Conservation (phyloP, 2,329 filamentous ascomycete genomes). For the Xylaria sp. region DNA sequence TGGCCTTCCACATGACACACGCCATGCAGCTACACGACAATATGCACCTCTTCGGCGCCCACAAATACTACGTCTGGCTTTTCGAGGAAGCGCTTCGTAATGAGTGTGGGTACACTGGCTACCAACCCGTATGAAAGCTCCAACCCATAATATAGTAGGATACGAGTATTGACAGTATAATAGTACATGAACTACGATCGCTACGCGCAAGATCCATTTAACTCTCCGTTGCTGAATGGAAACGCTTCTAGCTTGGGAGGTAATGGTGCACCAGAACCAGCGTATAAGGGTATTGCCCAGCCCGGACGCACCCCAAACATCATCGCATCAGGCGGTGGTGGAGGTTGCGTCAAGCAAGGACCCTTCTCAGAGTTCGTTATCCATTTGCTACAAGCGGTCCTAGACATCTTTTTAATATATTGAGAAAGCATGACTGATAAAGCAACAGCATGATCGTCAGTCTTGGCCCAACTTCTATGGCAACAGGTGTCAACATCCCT, state of each 20-base stretch:
- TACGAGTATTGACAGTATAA: slow-evolving; percentile 17
- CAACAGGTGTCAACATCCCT: slow-evolving; percentile 45
- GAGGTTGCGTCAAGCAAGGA: slow-evolving; percentile 63
- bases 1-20: slow-evolving; percentile 46
- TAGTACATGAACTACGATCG: slow-evolving; percentile 64
- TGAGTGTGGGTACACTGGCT: slow-evolving; percentile 49
- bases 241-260: slow-evolving; percentile 61
- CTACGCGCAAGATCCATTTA: slow-evolving; percentile 57
- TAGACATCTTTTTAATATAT: neutral
- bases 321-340: slow-evolving; percentile 60
- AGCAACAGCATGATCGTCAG: slow-evolving; percentile 53
- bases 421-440: slow-evolving; percentile 4
- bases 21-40: slow-evolving; percentile 46
- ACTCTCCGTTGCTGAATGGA: slow-evolving; percentile 65
- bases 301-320: slow-evolving; percentile 52
- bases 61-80: slow-evolving; percentile 48
- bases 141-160: neutral
- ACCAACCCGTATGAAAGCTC: slow-evolving; percentile 45
- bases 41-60: slow-evolving; percentile 44
- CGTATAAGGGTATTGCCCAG: slow-evolving; percentile 45
- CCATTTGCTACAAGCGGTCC: neutral
- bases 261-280: slow-evolving; percentile 52
- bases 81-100: slow-evolving; percentile 50
- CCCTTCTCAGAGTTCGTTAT: slow-evolving; percentile 56
- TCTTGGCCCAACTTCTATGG: slow-evolving; percentile 52